A percentile compares a stretch with the other conserved stretches of the same genome.
These are phyloP conservation scores for Saccharomycopsis sp. DNA, from an alignment of 805 yeast species.

Conservation along the genomic window DNA sequence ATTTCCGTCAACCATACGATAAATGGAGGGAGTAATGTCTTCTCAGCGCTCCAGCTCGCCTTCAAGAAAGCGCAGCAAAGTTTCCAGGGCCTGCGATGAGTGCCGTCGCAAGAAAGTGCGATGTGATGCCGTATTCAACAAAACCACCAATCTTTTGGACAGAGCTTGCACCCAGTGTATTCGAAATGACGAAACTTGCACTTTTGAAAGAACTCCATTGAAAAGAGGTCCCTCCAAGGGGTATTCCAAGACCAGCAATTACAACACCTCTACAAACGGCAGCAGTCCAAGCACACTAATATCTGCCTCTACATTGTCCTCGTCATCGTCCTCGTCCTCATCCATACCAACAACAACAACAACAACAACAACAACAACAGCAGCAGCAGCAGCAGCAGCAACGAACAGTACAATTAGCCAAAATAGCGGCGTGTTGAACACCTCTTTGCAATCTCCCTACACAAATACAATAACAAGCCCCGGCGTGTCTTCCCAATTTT, in stretches of 20 bases:
- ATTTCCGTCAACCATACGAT: no score
- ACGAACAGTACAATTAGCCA: neutral
- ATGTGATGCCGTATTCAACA: slow-evolving; percentile 53
- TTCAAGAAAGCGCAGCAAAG: slow-evolving; percentile 54
- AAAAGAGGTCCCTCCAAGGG: slow-evolving; percentile 79
- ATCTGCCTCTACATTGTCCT: neutral
- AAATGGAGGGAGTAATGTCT: no score
- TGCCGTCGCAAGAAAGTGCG: slow-evolving; percentile 66
- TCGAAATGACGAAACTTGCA: slow-evolving; percentile 51
- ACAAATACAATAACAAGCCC: no score
- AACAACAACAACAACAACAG: slow-evolving; percentile 7
- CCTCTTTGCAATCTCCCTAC: no score
- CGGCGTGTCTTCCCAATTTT: no score
- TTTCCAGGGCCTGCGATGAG: slow-evolving; percentile 74
- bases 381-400: slow-evolving; percentile 1
- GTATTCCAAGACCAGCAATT: no score
- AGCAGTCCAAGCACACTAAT: neutral
- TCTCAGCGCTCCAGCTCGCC: slow-evolving; percentile 4
- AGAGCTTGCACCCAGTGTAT: slow-evolving; percentile 54
- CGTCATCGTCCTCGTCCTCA: slow-evolving; percentile 3
- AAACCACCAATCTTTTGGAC: slow-evolving; percentile 37
- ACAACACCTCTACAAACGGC: slow-evolving; percentile 2
- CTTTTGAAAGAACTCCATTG: slow-evolving; percentile 62
- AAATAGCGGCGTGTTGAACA: no score
- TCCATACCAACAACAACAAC: neutral